phyloP scores from a whole-genome alignment of 345 rosid species.

The Sisymbrium altissimum region DNA sequence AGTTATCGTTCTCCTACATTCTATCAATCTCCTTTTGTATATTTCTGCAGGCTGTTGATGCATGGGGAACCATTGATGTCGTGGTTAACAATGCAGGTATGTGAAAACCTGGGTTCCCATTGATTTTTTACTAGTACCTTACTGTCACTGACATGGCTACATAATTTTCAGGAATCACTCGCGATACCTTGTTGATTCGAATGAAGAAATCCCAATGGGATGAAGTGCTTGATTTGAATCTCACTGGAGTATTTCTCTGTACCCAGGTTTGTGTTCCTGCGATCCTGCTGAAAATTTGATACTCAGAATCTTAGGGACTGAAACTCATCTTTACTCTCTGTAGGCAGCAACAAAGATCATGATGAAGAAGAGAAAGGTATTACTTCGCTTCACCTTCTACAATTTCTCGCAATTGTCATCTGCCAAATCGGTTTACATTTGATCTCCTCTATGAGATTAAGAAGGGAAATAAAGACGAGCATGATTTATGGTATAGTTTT shows the following conservation, averaged over 20 bases:
- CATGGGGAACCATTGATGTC: conserved; percentile 95
- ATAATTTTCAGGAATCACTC: conserved; percentile 69
- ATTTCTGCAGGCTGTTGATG: conserved; percentile 71
- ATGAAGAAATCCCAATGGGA: conserved; percentile 96
- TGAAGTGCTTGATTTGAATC: conserved; percentile 90
- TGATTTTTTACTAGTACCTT: conserved; percentile 15
- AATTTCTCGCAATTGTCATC: neutral
- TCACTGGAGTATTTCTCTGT: conserved; percentile 91
- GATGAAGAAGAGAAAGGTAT: conserved; percentile 91
- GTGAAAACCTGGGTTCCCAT: neutral
- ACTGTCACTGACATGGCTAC: conserved; percentile 29
- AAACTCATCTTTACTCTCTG: conserved; percentile 33
- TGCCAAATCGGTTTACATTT: neutral
- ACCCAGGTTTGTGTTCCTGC: conserved; percentile 63
- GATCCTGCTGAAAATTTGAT: conserved; percentile 12
- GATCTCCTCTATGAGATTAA: conserved; percentile 1
- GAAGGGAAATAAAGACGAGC: neutral
- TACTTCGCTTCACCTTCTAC: neutral
- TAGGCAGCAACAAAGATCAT: conserved; percentile 96
- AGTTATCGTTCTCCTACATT: too few species aligned
- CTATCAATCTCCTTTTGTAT: conserved; percentile 8
- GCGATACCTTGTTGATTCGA: conserved; percentile 84
- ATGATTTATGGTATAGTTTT: neutral
- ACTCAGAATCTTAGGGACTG: conserved; percentile 17
- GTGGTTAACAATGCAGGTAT: conserved; percentile 96